Evolutionary conservation across 768 basidiomycete genomes (phyloP), one percentile per base, ranked within the genome.

Genomic region (Bullera alba): DNA sequence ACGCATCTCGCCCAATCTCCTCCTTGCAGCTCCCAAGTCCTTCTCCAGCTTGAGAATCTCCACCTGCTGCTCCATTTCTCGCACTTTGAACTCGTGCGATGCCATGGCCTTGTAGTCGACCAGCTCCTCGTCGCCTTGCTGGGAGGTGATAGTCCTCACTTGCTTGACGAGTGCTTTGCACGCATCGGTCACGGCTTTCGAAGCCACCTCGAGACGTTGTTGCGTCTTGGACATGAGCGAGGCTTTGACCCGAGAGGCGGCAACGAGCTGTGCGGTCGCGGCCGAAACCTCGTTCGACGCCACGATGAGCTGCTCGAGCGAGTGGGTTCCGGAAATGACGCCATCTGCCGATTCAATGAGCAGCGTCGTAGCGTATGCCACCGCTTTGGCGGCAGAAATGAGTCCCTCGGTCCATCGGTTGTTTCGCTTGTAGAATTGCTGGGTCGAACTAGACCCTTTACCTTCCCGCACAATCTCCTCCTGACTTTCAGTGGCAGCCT

Each of bases 51-150:
- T 91, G 60, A 99, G 77, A 60, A 99, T 95, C 71, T 93, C 87
- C n/a, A 97, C 95, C 74, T 96, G 92, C 66, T 93, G 90, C 75
- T 97, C 95, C 91, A 99, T 96, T 80, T 97, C 93, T 42, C 84
- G 80, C 66, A 82, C 86, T 79, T 96, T 96, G 81, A 92, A 96
- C 74, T 99, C 92, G 65, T 95, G 78, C 36, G 78, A 83, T 2
- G 88, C 87, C 88, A 97, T 92, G 56, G 83, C 83, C 74, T 85
- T 85, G 76, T 89, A 96, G 73, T 87, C 83, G 45, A 81, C 78
- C 12, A 81, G 78, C n/a, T 86, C 83, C 56, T 92, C 87, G 62
- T 83, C 80, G 8, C 74, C 74, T 72, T 93, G 85, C 71, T 82
- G 82, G 36, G 88, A 86, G 22, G 91, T 85, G 57, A 97, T 83